Percentiles rank a stretch among this genome's conserved stretches.
Evolutionary conservation across 768 basidiomycete species (phyloP).

Genomic region (Panus rudis): DNA sequence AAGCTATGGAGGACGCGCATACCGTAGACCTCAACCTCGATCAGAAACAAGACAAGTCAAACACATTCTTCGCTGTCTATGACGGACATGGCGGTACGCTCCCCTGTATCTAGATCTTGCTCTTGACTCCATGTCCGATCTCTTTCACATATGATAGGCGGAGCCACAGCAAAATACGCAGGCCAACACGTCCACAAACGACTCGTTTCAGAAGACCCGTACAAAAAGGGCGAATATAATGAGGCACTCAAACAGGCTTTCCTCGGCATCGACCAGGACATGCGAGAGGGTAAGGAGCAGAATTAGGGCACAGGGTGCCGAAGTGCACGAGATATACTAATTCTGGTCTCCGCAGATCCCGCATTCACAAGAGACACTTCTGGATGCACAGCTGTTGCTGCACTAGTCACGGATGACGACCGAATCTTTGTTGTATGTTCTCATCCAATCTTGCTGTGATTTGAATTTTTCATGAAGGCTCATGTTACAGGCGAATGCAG

Average conservation of each 20-base stretch:
- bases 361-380: constrained; percentile 87
- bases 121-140: constrained; percentile 1
- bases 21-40: constrained; percentile 67
- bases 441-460: neutral
- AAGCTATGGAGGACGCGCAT: constrained; percentile 98
- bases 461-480: neutral
- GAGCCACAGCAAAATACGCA: constrained; percentile 80
- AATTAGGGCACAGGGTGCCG: neutral
- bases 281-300: constrained; percentile 62
- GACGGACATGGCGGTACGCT: constrained; percentile 93
- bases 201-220: constrained; percentile 63
- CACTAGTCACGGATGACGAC: constrained; percentile 68
- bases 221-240: constrained; percentile 62
- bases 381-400: constrained; percentile 92
- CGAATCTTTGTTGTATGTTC: constrained; percentile 73
- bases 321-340: constrained; percentile 5
- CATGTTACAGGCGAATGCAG: constrained; percentile 80
- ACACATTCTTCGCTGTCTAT: constrained; percentile 93
- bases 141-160: constrained; percentile 56
- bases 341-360: constrained; percentile 49
- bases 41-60: constrained; percentile 36
- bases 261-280: constrained; percentile 90
- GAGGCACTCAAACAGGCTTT: constrained; percentile 83
- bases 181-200: constrained; percentile 80
- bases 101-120: constrained; percentile 6